Conservation (phyloP, 2,329 filamentous ascomycete genomes). For the Fusarium nanum region DNA sequence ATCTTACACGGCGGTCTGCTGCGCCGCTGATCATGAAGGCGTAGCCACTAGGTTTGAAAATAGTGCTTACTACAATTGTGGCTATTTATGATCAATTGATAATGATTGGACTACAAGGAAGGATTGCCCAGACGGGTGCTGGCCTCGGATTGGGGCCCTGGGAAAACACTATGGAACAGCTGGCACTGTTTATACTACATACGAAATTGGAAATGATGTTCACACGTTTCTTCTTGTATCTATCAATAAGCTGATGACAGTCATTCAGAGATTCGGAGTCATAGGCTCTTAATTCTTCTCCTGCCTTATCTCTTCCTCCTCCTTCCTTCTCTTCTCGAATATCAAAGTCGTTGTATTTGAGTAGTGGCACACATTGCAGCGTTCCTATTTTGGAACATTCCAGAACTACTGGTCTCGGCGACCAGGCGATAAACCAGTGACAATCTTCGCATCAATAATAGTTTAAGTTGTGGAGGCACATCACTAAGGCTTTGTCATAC, state of each 20-base stretch:
- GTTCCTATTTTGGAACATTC: background rate
- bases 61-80: background rate
- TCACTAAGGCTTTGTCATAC: fast-evolving
- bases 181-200: background rate
- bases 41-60: background rate
- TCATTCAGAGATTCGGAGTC: fast-evolving
- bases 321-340: background rate
- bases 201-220: background rate
- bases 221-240: background rate
- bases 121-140: background rate
- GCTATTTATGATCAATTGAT: background rate
- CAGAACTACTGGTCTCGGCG: too few relatives aligned
- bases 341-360: background rate
- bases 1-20: background rate
- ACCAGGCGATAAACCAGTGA: background rate
- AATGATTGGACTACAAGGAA: background rate
- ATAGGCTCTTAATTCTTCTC: background rate
- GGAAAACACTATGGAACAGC: background rate
- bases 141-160: background rate
- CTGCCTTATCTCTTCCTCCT: background rate
- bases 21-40: background rate
- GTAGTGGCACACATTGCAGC: background rate
- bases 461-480: background rate
- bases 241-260: fast-evolving
- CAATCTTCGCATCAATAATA: background rate